These are phyloP conservation scores for Tolypocladium cylindrosporum DNA, from an alignment of 2,329 filamentous ascomycete genomes.

Conservation along the genomic window DNA sequence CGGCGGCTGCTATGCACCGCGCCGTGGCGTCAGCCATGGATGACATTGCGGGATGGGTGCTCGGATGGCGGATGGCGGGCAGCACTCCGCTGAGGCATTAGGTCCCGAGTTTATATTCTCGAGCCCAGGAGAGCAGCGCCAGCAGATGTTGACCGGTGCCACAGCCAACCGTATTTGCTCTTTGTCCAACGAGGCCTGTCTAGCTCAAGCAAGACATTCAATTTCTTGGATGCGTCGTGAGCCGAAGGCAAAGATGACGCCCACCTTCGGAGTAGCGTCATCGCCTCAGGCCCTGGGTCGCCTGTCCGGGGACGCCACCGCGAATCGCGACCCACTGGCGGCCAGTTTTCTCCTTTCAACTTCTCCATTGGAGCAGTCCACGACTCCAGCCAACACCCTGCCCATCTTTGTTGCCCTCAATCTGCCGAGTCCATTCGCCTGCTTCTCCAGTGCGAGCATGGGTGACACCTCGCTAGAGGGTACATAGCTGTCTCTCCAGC, in stretches of 20 bases:
- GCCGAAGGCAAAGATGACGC: too few relatives aligned
- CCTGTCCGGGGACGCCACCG: background rate
- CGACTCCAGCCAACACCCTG: background rate
- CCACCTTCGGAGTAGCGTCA: background rate
- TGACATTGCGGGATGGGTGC: too few relatives aligned
- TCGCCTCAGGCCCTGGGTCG: background rate
- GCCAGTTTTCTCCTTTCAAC: background rate
- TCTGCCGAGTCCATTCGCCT: background rate
- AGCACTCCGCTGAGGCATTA: too few relatives aligned
- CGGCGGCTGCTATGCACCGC: background rate
- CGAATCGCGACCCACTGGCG: background rate
- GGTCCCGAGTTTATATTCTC: too few relatives aligned
- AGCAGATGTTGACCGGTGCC: background rate
- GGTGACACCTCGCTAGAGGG: background rate
- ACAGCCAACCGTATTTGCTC: background rate
- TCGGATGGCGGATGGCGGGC: too few relatives aligned
- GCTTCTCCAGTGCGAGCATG: background rate
- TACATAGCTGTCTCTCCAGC: background rate
- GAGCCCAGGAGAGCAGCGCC: background rate
- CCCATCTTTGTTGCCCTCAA: background rate
- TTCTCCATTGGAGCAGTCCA: background rate
- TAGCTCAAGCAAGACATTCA: background rate
- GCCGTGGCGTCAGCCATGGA: background rate
- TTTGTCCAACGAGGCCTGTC: background rate
- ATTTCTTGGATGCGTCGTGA: too few relatives aligned